phyloP scores from a whole-genome alignment of 257 asterid genomes.

The Jaltomata sinuosa region DNA sequence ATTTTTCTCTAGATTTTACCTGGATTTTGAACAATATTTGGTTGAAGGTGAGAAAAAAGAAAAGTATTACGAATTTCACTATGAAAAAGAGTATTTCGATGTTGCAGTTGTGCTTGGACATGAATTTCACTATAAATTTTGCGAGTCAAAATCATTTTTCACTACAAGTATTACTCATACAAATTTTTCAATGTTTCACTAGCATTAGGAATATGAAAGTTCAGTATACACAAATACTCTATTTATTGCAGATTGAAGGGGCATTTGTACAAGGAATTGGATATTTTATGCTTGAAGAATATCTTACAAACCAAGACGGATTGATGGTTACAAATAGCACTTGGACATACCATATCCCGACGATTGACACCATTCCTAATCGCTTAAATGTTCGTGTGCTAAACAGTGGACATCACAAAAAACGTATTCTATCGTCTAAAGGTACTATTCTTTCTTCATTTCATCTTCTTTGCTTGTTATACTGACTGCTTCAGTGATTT shows the following conservation, averaged over 20 bases:
- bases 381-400: constrained; percentile 50
- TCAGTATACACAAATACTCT: background rate
- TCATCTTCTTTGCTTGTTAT: background rate
- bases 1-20: too few species aligned
- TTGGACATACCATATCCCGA: constrained; percentile 80
- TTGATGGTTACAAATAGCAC: constrained; percentile 42
- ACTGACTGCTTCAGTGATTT: background rate
- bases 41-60: too few species aligned
- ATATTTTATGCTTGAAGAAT: constrained; percentile 81
- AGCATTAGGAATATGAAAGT: background rate
- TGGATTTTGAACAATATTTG: too few species aligned
- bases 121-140: too few species aligned
- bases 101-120: too few species aligned
- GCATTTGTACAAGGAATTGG: constrained; percentile 84
- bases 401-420: constrained; percentile 51
- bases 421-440: constrained; percentile 71
- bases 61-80: too few species aligned
- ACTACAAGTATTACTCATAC: background rate
- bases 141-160: too few species aligned
- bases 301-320: constrained; percentile 45
- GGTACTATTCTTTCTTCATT: constrained; percentile 23
- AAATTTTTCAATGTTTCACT: background rate
- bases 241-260: constrained; percentile 55
- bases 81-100: too few species aligned
- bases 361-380: constrained; percentile 60